phyloP scores from a whole-genome alignment of 768 basidiomycete genomes.

The Lactifluus hygrophoroides region DNA sequence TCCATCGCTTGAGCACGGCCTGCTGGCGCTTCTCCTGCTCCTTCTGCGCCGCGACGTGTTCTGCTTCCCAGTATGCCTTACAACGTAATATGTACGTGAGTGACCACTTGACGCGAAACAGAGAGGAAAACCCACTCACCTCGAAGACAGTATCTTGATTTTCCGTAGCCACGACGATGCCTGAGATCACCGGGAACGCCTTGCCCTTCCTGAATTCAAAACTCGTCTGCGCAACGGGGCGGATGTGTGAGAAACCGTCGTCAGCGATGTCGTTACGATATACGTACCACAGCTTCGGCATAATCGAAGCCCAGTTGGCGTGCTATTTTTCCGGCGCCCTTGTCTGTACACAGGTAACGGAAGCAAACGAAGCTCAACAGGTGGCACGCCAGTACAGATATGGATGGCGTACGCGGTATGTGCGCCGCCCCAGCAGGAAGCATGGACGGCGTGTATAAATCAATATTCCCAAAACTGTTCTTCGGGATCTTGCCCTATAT shows the following conservation, averaged over 20 bases:
- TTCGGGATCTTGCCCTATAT: constrained; percentile 83
- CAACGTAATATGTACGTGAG: neutral
- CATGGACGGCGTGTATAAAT: constrained; percentile 93
- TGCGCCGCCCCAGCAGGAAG: constrained; percentile 80
- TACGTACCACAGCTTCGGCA: constrained; percentile 89
- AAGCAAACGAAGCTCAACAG: neutral
- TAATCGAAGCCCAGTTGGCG: constrained; percentile 79
- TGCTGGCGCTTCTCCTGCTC: constrained; percentile 69
- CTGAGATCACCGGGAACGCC: constrained; percentile 77
- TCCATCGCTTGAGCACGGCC: constrained; percentile 81
- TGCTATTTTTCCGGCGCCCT: constrained; percentile 84
- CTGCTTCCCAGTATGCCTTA: constrained; percentile 81
- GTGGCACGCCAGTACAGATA: neutral
- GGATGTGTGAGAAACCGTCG: neutral
- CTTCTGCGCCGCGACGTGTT: constrained; percentile 68
- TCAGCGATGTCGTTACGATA: neutral
- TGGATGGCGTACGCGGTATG: constrained; percentile 65
- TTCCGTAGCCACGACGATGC: constrained; percentile 80
- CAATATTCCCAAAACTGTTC: constrained; percentile 95
- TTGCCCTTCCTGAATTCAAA: constrained; percentile 95
- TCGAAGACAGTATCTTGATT: constrained; percentile 67
- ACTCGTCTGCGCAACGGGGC: constrained; percentile 55
- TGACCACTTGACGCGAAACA: neutral
- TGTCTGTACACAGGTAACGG: constrained; percentile 28
- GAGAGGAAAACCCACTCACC: constrained; percentile 32